phyloP scores from a whole-genome alignment of 345 rosid genomes.

The Anastatica hierochuntica region DNA sequence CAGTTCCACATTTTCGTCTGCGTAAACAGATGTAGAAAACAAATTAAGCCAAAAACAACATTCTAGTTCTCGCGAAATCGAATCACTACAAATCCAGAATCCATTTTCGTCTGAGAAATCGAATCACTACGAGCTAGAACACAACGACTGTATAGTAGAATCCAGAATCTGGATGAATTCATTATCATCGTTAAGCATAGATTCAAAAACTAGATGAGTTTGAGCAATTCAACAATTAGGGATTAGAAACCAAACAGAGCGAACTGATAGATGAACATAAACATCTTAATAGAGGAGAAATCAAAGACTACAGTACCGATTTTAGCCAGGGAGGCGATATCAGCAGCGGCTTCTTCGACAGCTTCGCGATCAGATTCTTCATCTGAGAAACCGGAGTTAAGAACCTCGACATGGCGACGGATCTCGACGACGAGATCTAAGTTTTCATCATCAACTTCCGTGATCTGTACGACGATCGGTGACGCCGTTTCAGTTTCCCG shows the following conservation, averaged over 20 bases:
- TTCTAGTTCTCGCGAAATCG: background rate
- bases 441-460: conserved; percentile 2
- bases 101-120: too few species aligned
- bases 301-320: conserved; percentile 29
- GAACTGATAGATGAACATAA: too few species aligned
- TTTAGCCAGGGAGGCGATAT: conserved; percentile 41
- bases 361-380: conserved; percentile 37
- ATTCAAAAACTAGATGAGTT: too few species aligned
- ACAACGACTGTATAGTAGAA: background rate
- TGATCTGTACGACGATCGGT: background rate
- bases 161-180: background rate
- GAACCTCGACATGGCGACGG: conserved; percentile 36
- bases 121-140: background rate
- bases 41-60: background rate
- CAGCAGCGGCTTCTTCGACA: conserved; percentile 33
- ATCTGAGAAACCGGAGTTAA: conserved; percentile 35
- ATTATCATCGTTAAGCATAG: too few species aligned
- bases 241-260: too few species aligned
- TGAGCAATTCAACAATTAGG: too few species aligned
- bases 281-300: background rate
- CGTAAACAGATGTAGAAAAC: background rate
- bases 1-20: conserved; percentile 45
- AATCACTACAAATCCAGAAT: too few species aligned
- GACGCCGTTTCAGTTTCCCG: conserved; percentile 20
- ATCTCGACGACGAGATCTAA: conserved; percentile 28